Evolutionary conservation across 148 eudicot species (phyloP), one percentile per base, ranked within the genome.

Genomic region (Vaccinium corymbosum): DNA sequence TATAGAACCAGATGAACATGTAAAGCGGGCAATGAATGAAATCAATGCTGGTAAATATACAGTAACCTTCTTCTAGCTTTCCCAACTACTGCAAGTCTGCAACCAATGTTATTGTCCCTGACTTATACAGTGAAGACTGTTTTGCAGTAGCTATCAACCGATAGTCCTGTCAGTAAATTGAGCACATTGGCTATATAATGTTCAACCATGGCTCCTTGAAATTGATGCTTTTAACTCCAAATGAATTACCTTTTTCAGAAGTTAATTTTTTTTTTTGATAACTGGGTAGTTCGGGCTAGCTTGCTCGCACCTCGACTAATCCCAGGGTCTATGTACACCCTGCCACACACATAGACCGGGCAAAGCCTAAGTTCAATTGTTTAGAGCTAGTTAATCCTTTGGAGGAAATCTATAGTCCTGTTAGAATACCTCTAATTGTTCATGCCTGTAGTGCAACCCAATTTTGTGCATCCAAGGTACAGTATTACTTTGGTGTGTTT

Each of bases 11-110:
- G 98, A 94, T 88, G 94, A 86, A 80, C 90, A 88, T 84, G 98
- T 94, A 15, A 94, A 93, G 89, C 86, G 88, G 76, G 98, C 98
- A 32, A 94, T 94, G 98, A 94, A 94, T 80, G 95, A 94, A 87
- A 94, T 94, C 85, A 93, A 94, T 89, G 95, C 53, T 76, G 86
- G 80, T 66, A 78, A 78, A 16, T 51, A 76, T 49, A 78, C 62
- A 78, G 17, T 25, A 22, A 7, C 17, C 46, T 13, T 78, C 1
- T 16, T 13, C 80, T 53, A 27, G 72, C 35, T 66, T 25, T 25
- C 16, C 71, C 71, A 48, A 9, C 22, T 49, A 3, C 25, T 25
- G 20, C 38, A 0, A 35, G 38, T 35, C 38, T 35, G 38, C 27
- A 15, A 78, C n/a, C 12, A 12, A 52, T 78, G 27, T n/a, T 49